phyloP scores from a whole-genome alignment of 2,329 filamentous ascomycete genomes.

The Tolypocladium cylindrosporum region DNA sequence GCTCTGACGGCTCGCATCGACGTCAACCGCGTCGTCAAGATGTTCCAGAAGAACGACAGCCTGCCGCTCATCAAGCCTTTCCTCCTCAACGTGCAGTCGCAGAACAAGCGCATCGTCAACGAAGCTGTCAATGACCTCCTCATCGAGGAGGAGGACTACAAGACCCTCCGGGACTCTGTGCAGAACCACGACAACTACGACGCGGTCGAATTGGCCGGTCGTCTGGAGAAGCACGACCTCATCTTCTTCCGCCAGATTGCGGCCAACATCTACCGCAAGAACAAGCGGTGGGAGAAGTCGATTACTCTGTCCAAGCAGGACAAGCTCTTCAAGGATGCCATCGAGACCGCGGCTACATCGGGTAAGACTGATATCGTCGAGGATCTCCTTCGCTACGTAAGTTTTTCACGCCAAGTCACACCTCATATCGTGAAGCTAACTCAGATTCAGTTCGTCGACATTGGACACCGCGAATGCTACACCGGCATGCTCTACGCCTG shows the following conservation, averaged over 20 bases:
- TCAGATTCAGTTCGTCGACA: constrained; percentile 77
- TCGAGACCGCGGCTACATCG: constrained; percentile 92
- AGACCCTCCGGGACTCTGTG: constrained; percentile 93
- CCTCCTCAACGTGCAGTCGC: constrained; percentile 86
- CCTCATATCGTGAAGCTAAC: not conserved
- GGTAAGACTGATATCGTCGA: constrained; percentile 87
- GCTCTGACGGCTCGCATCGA: constrained; percentile 88
- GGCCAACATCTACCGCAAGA: constrained; percentile 97
- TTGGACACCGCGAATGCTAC: constrained; percentile 97
- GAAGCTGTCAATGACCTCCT: constrained; percentile 95
- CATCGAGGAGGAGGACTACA: constrained; percentile 98
- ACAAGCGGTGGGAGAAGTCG: constrained; percentile 99
- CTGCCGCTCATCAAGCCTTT: constrained; percentile 98
- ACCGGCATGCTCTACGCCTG: constrained; percentile 99
- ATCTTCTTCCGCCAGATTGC: constrained; percentile 99
- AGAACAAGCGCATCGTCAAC: constrained; percentile 98
- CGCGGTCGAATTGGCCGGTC: constrained; percentile 79
- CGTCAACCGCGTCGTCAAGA: constrained; percentile 96
- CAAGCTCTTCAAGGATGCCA: constrained; percentile 98
- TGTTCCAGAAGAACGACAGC: constrained; percentile 98
- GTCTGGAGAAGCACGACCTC: constrained; percentile 92
- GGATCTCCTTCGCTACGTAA: constrained; percentile 91
- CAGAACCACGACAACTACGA: constrained; percentile 99
- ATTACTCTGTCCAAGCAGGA: constrained; percentile 97
- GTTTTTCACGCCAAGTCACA: constrained; percentile 29